Percentiles rank a stretch among this genome's conserved stretches.
phyloP scores from a whole-genome alignment of 441 rosid genomes.

The Metrosideros polymorpha region DNA sequence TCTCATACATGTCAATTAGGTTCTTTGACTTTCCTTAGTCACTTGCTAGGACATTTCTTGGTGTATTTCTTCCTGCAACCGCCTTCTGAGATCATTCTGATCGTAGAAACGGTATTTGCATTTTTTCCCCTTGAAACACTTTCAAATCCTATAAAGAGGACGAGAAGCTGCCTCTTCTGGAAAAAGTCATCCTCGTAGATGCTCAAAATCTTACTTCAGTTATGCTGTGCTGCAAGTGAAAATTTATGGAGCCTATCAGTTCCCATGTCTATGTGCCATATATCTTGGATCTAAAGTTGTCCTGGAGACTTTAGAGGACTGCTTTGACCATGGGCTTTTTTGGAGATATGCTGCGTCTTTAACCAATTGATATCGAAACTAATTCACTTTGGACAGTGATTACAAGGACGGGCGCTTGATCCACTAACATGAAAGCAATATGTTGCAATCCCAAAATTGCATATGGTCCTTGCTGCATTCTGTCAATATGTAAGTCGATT shows the following conservation, averaged over 20 bases:
- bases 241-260: not conserved
- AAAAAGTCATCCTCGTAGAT: not conserved
- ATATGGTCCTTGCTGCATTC: not conserved
- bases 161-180: not conserved
- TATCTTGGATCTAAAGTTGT: not conserved
- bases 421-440: not conserved
- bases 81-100: not conserved
- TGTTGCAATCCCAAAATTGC: not conserved
- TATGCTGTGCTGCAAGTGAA: not conserved
- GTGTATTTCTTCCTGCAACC: not conserved
- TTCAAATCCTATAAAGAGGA: not conserved
- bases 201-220: not conserved
- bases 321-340: not conserved
- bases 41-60: not conserved
- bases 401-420: not conserved
- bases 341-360: not conserved
- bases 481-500: not conserved
- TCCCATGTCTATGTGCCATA: not conserved
- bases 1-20: not conserved
- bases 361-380: not conserved
- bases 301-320: not conserved
- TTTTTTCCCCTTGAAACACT: not conserved
- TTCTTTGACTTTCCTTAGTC: not conserved
- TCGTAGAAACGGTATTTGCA: not conserved
- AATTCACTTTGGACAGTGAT: not conserved